Conservation (phyloP, 164 flowering plant species). For the Hamamelis virginiana region DNA sequence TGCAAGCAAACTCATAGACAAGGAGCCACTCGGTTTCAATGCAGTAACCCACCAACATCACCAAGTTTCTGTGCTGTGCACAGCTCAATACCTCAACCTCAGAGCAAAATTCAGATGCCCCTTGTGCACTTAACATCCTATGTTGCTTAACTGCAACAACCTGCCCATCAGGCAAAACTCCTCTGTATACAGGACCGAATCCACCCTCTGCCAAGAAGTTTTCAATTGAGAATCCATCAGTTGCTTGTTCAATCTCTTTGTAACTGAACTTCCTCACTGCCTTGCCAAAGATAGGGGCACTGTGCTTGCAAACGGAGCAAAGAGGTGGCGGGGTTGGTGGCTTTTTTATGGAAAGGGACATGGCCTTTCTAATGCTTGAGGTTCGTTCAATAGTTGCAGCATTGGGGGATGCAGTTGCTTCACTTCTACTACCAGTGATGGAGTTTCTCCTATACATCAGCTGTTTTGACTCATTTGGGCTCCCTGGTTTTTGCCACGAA, state of each 20-base stretch:
- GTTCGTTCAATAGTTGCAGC: constrained; percentile 19
- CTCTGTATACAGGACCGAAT: constrained; percentile 39
- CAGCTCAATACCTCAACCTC: constrained; percentile 52
- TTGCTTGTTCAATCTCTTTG: constrained; percentile 35
- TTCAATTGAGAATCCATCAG: constrained; percentile 31
- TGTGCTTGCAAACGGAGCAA: constrained; percentile 38
- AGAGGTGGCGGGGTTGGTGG: constrained; percentile 42
- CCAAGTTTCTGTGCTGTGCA: constrained; percentile 51
- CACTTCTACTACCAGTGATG: neutral
- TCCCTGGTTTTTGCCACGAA: constrained; percentile 3
- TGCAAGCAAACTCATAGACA: constrained; percentile 45
- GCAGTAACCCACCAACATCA: constrained; percentile 49
- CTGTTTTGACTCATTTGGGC: neutral
- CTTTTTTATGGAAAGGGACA: constrained; percentile 31
- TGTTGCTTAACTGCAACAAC: constrained; percentile 49
- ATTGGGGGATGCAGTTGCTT: neutral
- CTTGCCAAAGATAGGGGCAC: constrained; percentile 37
- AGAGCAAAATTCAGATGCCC: constrained; percentile 41
- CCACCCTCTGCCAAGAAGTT: constrained; percentile 52
- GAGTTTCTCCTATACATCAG: constrained; percentile 2
- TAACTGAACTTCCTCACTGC: constrained; percentile 38
- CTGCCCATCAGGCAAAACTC: constrained; percentile 43
- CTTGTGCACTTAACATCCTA: constrained; percentile 35
- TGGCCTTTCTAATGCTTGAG: constrained; percentile 32
- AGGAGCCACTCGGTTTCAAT: constrained; percentile 38